Evolutionary conservation across 805 yeast species (phyloP).

Genomic region (Kazachstania taianensis): DNA sequence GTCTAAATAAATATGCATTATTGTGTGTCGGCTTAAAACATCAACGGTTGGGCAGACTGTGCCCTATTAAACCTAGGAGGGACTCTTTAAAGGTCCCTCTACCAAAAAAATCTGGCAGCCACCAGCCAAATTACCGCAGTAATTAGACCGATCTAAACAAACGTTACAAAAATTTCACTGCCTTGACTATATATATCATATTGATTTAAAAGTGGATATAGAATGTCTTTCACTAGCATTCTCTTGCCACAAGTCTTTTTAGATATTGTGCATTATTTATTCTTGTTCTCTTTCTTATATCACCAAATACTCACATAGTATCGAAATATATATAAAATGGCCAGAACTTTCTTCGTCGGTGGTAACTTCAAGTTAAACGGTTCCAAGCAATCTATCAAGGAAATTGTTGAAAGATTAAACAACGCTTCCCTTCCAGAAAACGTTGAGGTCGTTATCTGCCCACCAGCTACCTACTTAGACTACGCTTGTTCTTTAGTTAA

Average conservation of each 20-base stretch:
- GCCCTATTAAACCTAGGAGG: too few relatives aligned
- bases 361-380: slow-evolving; percentile 99
- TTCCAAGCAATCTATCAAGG: slow-evolving; percentile 70
- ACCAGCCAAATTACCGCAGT: too few relatives aligned
- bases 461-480: slow-evolving; percentile 88
- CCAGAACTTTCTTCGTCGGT: slow-evolving; percentile 91
- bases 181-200: too few relatives aligned
- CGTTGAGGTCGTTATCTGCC: slow-evolving; percentile 91
- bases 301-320: neutral
- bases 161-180: too few relatives aligned
- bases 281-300: neutral
- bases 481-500: slow-evolving; percentile 60
- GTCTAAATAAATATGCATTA: too few relatives aligned
- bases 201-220: too few relatives aligned
- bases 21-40: too few relatives aligned
- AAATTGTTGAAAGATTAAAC: slow-evolving; percentile 78
- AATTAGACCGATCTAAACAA: too few relatives aligned
- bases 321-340: slow-evolving; percentile 31
- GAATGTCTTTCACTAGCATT: too few relatives aligned
- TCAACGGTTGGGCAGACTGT: too few relatives aligned
- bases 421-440: slow-evolving; percentile 59
- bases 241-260: slow-evolving; percentile 1
- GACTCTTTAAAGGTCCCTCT: too few relatives aligned
- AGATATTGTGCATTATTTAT: neutral
- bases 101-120: too few relatives aligned